Percentiles rank a stretch among this genome's conserved stretches.
phyloP scores from a whole-genome alignment of 345 rosid genomes.

The Cardamine occulta region DNA sequence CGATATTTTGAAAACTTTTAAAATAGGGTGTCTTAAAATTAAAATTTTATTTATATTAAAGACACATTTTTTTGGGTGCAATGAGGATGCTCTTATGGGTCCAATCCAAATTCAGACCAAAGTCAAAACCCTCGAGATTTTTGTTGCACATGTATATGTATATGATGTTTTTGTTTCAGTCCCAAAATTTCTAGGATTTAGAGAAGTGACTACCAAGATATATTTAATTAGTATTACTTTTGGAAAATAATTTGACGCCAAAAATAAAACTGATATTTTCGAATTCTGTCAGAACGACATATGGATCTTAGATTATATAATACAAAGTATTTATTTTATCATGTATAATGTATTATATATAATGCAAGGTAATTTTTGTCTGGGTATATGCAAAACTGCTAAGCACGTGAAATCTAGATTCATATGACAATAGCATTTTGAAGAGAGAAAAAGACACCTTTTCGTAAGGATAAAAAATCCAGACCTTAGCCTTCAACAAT shows the following conservation, averaged over 20 bases:
- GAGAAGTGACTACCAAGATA: not conserved
- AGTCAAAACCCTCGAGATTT: slow-evolving; percentile 41
- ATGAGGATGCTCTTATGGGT: no score
- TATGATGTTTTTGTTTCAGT: not conserved
- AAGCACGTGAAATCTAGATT: not conserved
- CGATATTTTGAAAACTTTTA: no score
- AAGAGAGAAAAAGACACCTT: not conserved
- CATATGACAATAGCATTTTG: not conserved
- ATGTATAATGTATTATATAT: not conserved
- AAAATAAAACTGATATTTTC: not conserved
- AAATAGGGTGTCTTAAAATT: no score
- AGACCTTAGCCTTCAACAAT: no score
- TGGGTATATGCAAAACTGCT: no score
- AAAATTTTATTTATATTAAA: no score
- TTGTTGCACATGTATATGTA: slow-evolving; percentile 3
- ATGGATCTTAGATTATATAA: not conserved
- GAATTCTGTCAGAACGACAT: not conserved
- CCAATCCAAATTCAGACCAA: slow-evolving; percentile 29
- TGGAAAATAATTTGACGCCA: not conserved
- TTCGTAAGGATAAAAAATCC: no score
- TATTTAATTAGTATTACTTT: no score
- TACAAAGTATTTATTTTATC: no score
- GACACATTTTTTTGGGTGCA: no score
- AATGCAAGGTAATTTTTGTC: not conserved
- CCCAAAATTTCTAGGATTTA: not conserved